Conservation (phyloP, 2,329 filamentous ascomycete species). For the Talaromyces funiculosus region DNA sequence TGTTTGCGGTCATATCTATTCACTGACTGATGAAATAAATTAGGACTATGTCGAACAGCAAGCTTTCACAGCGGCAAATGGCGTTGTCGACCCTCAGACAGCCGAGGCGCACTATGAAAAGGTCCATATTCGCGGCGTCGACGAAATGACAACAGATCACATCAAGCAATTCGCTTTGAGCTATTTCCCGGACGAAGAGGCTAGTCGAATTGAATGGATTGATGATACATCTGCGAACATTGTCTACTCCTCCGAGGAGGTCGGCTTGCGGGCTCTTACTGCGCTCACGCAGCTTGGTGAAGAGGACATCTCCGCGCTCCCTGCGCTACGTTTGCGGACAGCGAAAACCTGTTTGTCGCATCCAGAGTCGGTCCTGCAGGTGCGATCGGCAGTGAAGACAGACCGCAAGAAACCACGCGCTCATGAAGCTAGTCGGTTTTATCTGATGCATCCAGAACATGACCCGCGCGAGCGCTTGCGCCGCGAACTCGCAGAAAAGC, state of each 20-base stretch:
- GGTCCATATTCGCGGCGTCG: conserved; percentile 77
- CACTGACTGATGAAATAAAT: conserved; percentile 3
- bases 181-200: conserved; percentile 54
- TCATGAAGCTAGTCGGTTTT: conserved; percentile 78
- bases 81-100: conserved; percentile 22
- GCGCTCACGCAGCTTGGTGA: conserved; percentile 42
- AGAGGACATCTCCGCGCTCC: conserved; percentile 43
- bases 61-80: conserved; percentile 17
- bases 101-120: conserved; percentile 50
- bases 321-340: conserved; percentile 58
- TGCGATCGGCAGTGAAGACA: conserved; percentile 66
- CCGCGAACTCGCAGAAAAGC: conserved; percentile 45
- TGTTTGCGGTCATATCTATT: neutral
- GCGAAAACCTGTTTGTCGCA: conserved; percentile 65
- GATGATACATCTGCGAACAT: conserved; percentile 89
- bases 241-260: conserved; percentile 58
- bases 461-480: conserved; percentile 70
- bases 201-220: conserved; percentile 80
- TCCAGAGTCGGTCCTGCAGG: conserved; percentile 62
- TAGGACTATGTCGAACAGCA: conserved; percentile 21
- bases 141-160: conserved; percentile 72
- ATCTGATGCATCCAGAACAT: conserved; percentile 83
- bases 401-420: conserved; percentile 80
- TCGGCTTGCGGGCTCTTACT: conserved; percentile 50
- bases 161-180: conserved; percentile 69